phyloP scores from a whole-genome alignment of 352 stramenopile species.

The Peronospora destructor region DNA sequence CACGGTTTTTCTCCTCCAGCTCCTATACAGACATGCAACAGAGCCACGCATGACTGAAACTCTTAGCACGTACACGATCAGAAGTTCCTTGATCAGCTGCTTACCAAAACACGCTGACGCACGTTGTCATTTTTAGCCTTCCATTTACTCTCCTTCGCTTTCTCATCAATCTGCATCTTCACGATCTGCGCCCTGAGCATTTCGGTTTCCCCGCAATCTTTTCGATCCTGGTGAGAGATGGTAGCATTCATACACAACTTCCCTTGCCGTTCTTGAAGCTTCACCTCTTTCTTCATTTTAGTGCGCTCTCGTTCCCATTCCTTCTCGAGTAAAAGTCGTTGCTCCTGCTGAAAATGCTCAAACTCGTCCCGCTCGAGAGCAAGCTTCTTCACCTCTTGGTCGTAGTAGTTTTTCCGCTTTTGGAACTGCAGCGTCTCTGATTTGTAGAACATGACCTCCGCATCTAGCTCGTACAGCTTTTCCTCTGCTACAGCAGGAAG shows the following conservation, averaged over 20 bases:
- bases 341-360: conserved; percentile 41
- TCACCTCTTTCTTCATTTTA: conserved; percentile 73
- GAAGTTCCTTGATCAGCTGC: conserved; percentile 1
- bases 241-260: conserved; percentile 60
- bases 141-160: conserved; percentile 41
- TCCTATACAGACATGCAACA: conserved; percentile 33
- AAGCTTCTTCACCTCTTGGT: conserved; percentile 57
- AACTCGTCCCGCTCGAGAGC: conserved; percentile 46
- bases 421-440: conserved; percentile 72
- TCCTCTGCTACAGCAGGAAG: conserved; percentile 73
- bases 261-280: conserved; percentile 60
- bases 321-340: conserved; percentile 48
- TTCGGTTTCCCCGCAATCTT: conserved; percentile 64
- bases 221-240: conserved; percentile 45
- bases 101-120: conserved; percentile 55
- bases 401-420: conserved; percentile 58
- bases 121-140: conserved; percentile 66
- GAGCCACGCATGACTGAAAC: conserved; percentile 3
- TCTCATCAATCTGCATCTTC: conserved; percentile 73
- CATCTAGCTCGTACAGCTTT: conserved; percentile 70
- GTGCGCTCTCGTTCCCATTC: conserved; percentile 59
- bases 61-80: neutral
- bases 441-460: conserved; percentile 85
- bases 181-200: conserved; percentile 77
- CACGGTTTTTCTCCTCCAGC: conserved; percentile 66